Evolutionary conservation across 2,329 filamentous ascomycete genomes (phyloP).

Genomic region (Botryotinia narcissicola): DNA sequence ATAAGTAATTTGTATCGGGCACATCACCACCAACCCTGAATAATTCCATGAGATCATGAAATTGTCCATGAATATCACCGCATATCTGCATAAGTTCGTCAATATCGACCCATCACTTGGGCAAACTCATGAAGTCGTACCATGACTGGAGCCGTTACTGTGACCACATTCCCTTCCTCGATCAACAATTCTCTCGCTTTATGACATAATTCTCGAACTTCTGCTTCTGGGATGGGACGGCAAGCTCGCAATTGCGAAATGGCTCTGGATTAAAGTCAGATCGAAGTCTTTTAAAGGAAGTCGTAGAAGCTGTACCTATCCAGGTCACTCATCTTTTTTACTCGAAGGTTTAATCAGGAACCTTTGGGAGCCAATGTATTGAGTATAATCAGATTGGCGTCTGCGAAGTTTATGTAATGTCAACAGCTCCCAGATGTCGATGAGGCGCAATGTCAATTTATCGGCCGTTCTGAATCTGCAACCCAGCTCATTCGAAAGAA

Average conservation of each 20-base stretch:
- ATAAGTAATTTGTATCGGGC: slow-evolving; percentile 93
- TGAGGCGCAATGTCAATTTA: slow-evolving; percentile 6
- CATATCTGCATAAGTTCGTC: slow-evolving; percentile 62
- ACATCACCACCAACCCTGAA: slow-evolving; percentile 92
- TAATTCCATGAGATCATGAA: slow-evolving; percentile 95
- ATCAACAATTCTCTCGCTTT: slow-evolving; percentile 95
- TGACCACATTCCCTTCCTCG: slow-evolving; percentile 96
- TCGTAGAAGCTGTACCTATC: slow-evolving; percentile 63
- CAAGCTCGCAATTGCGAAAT: slow-evolving; percentile 95
- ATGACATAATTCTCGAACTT: slow-evolving; percentile 96
- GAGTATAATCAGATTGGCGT: neutral
- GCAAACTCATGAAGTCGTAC: slow-evolving; percentile 45
- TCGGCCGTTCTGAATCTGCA: neutral
- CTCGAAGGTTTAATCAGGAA: neutral
- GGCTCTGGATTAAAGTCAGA: slow-evolving; percentile 55
- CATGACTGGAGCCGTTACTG: slow-evolving; percentile 90
- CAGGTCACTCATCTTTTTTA: slow-evolving; percentile 76
- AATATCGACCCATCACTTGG: slow-evolving; percentile 24
- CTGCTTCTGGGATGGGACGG: slow-evolving; percentile 89
- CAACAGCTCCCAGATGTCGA: slow-evolving; percentile 4
- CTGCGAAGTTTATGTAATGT: neutral
- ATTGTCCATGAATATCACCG: slow-evolving; percentile 95
- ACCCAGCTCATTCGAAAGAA: slow-evolving; percentile 7
- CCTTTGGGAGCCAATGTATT: neutral
- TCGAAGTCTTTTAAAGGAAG: neutral